phyloP scores from a whole-genome alignment of 805 yeast species.

The Myxozyma neotropica region DNA sequence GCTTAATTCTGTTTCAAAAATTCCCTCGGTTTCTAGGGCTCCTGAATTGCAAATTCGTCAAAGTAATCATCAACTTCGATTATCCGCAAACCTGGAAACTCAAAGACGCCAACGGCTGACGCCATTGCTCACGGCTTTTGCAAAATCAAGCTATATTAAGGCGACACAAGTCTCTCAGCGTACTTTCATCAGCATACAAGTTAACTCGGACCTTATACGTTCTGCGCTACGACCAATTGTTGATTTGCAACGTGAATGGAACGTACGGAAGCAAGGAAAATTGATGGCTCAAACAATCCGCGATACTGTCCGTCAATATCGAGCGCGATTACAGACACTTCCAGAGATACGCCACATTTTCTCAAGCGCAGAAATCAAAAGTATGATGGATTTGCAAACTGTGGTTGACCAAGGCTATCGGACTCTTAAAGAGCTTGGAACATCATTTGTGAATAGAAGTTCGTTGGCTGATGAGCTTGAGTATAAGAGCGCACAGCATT shows the following conservation, averaged over 20 bases:
- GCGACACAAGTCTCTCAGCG: slow-evolving; percentile 11
- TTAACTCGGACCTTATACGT: background rate
- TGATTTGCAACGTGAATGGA: background rate
- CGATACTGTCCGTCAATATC: background rate
- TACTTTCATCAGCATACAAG: slow-evolving; percentile 1
- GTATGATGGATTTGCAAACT: background rate
- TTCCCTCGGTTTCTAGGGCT: background rate
- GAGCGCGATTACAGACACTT: background rate
- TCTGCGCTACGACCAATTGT: slow-evolving; percentile 1
- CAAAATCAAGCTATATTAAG: background rate
- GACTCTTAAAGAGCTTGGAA: background rate
- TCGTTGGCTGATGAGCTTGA: slow-evolving; percentile 4
- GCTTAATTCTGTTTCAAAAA: background rate
- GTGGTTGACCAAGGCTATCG: background rate
- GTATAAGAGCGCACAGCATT: background rate
- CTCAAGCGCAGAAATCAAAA: background rate
- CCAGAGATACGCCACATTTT: background rate
- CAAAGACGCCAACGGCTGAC: slow-evolving; percentile 6
- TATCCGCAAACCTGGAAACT: background rate
- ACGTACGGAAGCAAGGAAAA: background rate
- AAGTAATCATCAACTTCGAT: background rate
- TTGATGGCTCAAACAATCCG: background rate
- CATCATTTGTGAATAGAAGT: background rate
- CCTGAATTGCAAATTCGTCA: background rate
- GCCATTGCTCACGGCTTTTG: slow-evolving; percentile 2